These are phyloP conservation scores for Betula pendula DNA, from an alignment of 306 rosid species.

Conservation along the genomic window DNA sequence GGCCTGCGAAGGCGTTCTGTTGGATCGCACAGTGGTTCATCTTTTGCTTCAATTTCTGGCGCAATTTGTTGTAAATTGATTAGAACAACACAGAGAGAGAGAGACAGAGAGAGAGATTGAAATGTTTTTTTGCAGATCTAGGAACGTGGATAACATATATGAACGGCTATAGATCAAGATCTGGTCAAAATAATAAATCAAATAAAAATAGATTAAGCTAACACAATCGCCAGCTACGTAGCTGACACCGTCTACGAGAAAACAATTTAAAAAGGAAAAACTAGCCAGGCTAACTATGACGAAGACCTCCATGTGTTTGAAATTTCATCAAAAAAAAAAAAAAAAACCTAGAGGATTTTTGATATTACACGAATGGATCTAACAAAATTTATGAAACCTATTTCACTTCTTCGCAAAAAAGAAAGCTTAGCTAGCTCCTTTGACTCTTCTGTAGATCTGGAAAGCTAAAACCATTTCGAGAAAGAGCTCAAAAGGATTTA, in stretches of 20 bases:
- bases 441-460: not conserved
- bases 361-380: not conserved
- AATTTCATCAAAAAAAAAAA: not conserved
- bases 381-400: not conserved
- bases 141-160: conserved; percentile 26
- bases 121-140: conserved; percentile 16
- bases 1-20: conserved; percentile 65
- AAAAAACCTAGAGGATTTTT: not conserved
- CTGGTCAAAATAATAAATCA: conserved; percentile 33
- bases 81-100: not conserved
- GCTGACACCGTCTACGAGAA: not conserved
- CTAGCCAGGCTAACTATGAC: not conserved
- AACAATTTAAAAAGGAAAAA: not conserved
- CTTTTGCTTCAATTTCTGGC: conserved; percentile 18
- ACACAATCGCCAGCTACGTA: conserved; percentile 26
- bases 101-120: conserved; percentile 1
- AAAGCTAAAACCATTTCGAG: not conserved
- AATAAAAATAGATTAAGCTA: conserved; percentile 9
- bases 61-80: not conserved
- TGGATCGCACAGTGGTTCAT: conserved; percentile 72
- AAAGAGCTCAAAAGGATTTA: not conserved
- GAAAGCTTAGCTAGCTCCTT: not conserved
- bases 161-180: conserved; percentile 38
- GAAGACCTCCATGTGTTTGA: not conserved
- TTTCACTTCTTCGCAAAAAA: not conserved